Evolutionary conservation across 139 green algal species (phyloP).

Genomic region (Haematococcus lacustris): DNA sequence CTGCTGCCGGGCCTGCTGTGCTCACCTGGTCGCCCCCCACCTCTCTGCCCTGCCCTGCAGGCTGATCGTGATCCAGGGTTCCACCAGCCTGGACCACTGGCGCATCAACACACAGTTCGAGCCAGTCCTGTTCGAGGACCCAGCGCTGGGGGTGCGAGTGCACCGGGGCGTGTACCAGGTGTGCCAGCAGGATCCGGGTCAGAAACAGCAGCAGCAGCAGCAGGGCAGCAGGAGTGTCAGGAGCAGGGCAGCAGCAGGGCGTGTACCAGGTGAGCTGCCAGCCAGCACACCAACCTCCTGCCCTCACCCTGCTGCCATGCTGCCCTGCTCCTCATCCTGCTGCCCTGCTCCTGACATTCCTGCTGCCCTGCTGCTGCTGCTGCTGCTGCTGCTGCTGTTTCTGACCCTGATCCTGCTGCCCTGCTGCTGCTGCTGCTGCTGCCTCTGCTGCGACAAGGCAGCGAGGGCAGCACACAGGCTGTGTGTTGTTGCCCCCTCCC

Average conservation of each 20-base stretch:
- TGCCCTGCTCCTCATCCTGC: too few species aligned
- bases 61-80: background rate
- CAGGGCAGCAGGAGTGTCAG: too few species aligned
- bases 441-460: too few species aligned
- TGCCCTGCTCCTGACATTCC: too few species aligned
- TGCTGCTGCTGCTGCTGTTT: too few species aligned
- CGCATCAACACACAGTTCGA: conserved; percentile 93
- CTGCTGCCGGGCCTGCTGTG: background rate
- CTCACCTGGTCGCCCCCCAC: background rate
- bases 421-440: too few species aligned
- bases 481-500: too few species aligned
- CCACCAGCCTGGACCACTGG: conserved; percentile 4
- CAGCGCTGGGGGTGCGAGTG: conserved; percentile 37
- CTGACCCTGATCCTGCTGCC: too few species aligned
- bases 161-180: conserved; percentile 87
- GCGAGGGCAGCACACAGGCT: too few species aligned
- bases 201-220: background rate
- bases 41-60: background rate
- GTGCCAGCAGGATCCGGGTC: background rate
- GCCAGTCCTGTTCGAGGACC: conserved; percentile 88
- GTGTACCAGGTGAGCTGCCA: background rate
- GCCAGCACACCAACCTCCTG: background rate
- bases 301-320: too few species aligned
- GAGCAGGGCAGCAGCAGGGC: background rate
- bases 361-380: too few species aligned